Conservation (phyloP, 345 rosid genomes). For the Moringa oleifera region DNA sequence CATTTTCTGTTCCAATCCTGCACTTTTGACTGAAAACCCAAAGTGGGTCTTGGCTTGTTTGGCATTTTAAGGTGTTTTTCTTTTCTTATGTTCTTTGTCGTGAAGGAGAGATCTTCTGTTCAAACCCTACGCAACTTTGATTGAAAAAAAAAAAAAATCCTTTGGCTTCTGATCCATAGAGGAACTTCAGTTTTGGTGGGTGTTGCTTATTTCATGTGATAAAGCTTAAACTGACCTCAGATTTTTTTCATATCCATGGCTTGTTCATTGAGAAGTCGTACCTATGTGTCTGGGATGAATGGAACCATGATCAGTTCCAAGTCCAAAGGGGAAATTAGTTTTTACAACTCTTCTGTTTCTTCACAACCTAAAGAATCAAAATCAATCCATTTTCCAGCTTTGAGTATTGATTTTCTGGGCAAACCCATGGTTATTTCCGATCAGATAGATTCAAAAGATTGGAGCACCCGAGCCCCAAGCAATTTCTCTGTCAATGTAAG, state of each 20-base stretch:
- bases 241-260: constrained; percentile 20
- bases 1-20: no score
- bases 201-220: constrained; percentile 1
- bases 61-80: no score
- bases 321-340: constrained; percentile 14
- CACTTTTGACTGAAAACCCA: no score
- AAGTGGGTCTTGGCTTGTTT: no score
- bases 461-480: constrained; percentile 22
- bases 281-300: constrained; percentile 21
- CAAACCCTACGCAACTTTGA: no score
- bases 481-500: constrained; percentile 38
- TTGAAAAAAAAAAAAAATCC: no score
- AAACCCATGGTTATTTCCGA: constrained; percentile 24
- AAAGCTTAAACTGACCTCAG: background rate
- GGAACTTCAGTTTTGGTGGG: background rate
- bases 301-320: constrained; percentile 16
- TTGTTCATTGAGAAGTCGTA: constrained; percentile 18
- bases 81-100: no score
- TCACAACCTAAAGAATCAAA: constrained; percentile 19
- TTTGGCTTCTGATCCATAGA: no score
- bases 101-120: no score
- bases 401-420: constrained; percentile 33
- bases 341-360: constrained; percentile 20
- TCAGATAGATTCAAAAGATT: constrained; percentile 23
- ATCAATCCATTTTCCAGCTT: constrained; percentile 20